Evolutionary conservation across 768 basidiomycete species (phyloP), one percentile per base, ranked within the genome.

Genomic region (Ramaria sp.): DNA sequence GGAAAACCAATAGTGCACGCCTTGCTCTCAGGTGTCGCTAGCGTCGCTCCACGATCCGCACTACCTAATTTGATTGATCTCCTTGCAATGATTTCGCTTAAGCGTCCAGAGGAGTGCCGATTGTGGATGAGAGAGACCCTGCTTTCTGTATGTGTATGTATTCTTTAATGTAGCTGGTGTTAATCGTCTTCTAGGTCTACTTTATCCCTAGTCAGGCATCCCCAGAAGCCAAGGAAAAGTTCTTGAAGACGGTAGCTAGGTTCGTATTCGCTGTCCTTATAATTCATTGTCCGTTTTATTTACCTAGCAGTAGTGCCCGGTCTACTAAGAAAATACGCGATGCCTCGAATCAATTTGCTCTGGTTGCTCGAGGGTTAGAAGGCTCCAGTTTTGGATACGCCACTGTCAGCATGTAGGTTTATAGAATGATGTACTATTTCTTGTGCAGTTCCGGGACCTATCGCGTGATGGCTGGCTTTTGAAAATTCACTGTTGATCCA

Each of bases 381-480:
- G 88, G 86, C 7, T 86, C 90, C 9, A 84, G 80, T 59, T 94
- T 93, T 68, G 91, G 91, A 7, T 91, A 87, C 67, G 82, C 89
- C 1, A 82, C 84, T 4, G 72, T 82, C 53, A 73, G 75, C 37
- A 79, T 81, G 78, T 81, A 65, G 55, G 2, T n/a, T 39, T 15
- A 34, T 19, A 17, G 19, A 49, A 30, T 30, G 7, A 12, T 49
- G 51, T 52, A 52, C 38, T 27, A 27, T 52, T 52, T 22, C 17
- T 49, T 34, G 24, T 27, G 48, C 27, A 27, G 27, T 27, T 2
- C 27, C 27, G 27, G n/a, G n/a, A n/a, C n/a, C n/a, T n/a, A n/a
- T n/a, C n/a, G n/a, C n/a, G n/a, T n/a, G n/a, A n/a, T n/a, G n/a
- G n/a, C n/a, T n/a, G n/a, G n/a, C n/a, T n/a, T n/a, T n/a, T n/a